phyloP scores from a whole-genome alignment of 441 rosid species.

The Mallotus repandus region DNA sequence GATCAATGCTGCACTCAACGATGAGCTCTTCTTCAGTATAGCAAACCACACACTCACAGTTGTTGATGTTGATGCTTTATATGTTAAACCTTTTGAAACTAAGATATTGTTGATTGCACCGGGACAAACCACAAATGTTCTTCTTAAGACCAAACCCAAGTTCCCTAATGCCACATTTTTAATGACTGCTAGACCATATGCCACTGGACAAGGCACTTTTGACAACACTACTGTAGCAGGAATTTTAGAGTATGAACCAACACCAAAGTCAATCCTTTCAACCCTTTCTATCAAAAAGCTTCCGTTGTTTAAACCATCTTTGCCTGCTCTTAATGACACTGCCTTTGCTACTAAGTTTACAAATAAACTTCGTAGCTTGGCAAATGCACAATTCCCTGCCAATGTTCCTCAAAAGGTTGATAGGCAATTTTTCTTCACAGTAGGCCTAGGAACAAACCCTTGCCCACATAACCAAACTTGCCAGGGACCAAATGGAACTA shows the following conservation, averaged over 20 bases:
- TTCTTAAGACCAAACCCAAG: slow-evolving; percentile 53
- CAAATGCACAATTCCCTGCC: slow-evolving; percentile 53
- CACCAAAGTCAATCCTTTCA: background rate
- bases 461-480: slow-evolving; percentile 73
- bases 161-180: slow-evolving; percentile 61
- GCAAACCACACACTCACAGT: slow-evolving; percentile 63
- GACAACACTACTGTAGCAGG: slow-evolving; percentile 78
- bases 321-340: slow-evolving; percentile 67
- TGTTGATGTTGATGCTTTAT: slow-evolving; percentile 69
- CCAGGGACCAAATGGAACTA: slow-evolving; percentile 55
- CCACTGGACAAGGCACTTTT: slow-evolving; percentile 66
- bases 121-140: slow-evolving; percentile 73
- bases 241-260: slow-evolving; percentile 50
- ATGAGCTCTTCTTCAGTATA: slow-evolving; percentile 77
- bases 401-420: slow-evolving; percentile 62
- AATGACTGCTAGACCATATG: slow-evolving; percentile 67
- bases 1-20: slow-evolving; percentile 77
- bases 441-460: slow-evolving; percentile 65
- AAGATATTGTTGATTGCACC: slow-evolving; percentile 59
- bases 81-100: slow-evolving; percentile 64
- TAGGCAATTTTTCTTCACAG: slow-evolving; percentile 55
- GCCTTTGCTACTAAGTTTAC: slow-evolving; percentile 47
- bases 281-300: slow-evolving; percentile 33
- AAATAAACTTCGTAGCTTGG: slow-evolving; percentile 52
- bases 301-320: slow-evolving; percentile 46